A percentile compares a stretch with the other conserved stretches of the same genome.
Evolutionary conservation across 2,329 filamentous ascomycete genomes (phyloP).

Genomic region (Drechmeria coniospora): DNA sequence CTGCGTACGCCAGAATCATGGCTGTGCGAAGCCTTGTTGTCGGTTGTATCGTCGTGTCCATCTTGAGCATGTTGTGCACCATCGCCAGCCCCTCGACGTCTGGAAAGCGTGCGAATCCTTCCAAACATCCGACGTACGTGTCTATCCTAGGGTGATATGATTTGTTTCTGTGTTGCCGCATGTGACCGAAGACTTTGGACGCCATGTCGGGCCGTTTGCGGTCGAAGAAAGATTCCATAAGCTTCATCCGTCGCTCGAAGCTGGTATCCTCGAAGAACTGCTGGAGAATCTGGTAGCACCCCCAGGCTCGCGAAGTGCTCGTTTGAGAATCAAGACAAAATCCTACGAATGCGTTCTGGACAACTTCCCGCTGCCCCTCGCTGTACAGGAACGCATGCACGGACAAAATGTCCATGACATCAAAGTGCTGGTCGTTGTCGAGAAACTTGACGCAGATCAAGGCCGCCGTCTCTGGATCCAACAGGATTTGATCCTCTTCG

Average conservation of each 20-base stretch:
- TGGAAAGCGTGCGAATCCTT: slow-evolving; percentile 49
- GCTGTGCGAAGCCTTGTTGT: slow-evolving; percentile 67
- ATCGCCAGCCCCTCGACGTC: slow-evolving; percentile 49
- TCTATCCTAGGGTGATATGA: slow-evolving; percentile 51
- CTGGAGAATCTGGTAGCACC: slow-evolving; percentile 48
- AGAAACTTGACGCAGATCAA: slow-evolving; percentile 61
- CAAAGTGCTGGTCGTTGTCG: slow-evolving; percentile 58
- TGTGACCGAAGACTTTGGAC: slow-evolving; percentile 75
- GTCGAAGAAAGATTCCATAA: slow-evolving; percentile 74
- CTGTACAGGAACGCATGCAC: slow-evolving; percentile 58
- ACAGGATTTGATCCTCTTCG: slow-evolving; percentile 50
- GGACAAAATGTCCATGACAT: slow-evolving; percentile 70
- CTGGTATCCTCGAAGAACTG: slow-evolving; percentile 52
- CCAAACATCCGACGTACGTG: slow-evolving; percentile 65
- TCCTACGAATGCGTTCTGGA: slow-evolving; percentile 49
- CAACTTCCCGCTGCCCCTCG: slow-evolving; percentile 48
- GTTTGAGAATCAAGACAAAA: slow-evolving; percentile 51
- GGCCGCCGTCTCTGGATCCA: slow-evolving; percentile 62
- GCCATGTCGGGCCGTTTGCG: slow-evolving; percentile 73
- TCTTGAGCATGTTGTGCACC: slow-evolving; percentile 86
- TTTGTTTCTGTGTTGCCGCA: slow-evolving; percentile 60
- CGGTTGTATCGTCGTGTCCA: slow-evolving; percentile 67
- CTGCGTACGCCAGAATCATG: slow-evolving; percentile 72
- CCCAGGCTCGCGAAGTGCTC: slow-evolving; percentile 49
- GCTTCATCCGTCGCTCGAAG: slow-evolving; percentile 45